Evolutionary conservation across 164 flowering plant genomes (phyloP), one percentile per base, ranked within the genome.

Genomic region (Piper betle): DNA sequence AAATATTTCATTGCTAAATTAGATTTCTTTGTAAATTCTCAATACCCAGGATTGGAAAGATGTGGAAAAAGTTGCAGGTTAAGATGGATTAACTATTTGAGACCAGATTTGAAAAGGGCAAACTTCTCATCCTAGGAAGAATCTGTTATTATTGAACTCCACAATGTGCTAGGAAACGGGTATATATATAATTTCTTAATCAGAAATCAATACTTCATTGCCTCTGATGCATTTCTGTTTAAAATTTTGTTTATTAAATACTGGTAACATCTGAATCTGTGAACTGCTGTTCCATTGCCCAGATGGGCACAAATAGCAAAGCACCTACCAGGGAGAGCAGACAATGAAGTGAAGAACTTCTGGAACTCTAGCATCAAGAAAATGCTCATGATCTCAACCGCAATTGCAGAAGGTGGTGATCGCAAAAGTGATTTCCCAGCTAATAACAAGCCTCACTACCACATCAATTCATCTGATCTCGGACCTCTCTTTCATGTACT

Each of bases 221-320:
- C 46, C 46, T 42, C 46, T 42, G 6, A 5, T 46, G 12, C 50
- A 46, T 10, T 46, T 10, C 15, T 6, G 9, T 46, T 46, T 15
- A 20, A 55, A 10, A 20, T 19, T 55, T 15, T n/a, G 2, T 2
- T 4, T 19, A 18, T 25, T 25, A 55, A n/a, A 19, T 41, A 37
- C 17, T 11, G 41, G 37, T 25, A 17, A 33, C 58, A 42, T 13
- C 12, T 38, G 18, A 39, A 53, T 66, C 19, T 48, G 40, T 72
- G 54, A 11, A 52, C 17, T 53, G 19, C 62, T 50, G 33, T 6
- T 12, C 18, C 38, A 19, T 61, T 13, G 65, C 2, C 54, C 71
- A 91, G 96, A 66, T 91, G 97, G 97, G 88, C 97, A 55, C 96
- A 87, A 62, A 91, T 91, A 66, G 97, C 97, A 4, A 87, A 80